Evolutionary conservation across 2,329 filamentous ascomycete species (phyloP).

Genomic region (Bipolaris victoriae): DNA sequence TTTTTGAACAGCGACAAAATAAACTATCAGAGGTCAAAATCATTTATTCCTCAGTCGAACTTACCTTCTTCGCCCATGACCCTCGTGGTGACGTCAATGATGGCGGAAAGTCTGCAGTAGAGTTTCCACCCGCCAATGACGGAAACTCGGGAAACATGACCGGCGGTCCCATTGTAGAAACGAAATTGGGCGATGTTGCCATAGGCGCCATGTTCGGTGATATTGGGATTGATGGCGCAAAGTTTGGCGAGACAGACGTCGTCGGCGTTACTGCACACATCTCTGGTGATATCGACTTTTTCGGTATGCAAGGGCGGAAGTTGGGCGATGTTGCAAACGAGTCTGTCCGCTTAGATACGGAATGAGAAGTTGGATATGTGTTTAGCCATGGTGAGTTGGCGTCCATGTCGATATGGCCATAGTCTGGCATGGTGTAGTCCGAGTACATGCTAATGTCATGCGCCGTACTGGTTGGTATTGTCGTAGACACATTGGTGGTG

Average conservation of each 20-base stretch:
- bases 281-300: slow-evolving; percentile 10
- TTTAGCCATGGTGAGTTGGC: slow-evolving; percentile 32
- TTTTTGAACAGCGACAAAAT: background rate
- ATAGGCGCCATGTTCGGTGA: slow-evolving; percentile 7
- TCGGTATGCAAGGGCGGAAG: slow-evolving; percentile 14
- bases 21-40: background rate
- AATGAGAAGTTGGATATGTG: slow-evolving; percentile 17
- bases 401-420: slow-evolving; percentile 34
- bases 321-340: slow-evolving; percentile 26
- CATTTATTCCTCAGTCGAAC: background rate
- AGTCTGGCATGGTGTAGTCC: slow-evolving; percentile 24
- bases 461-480: slow-evolving; percentile 8
- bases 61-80: background rate
- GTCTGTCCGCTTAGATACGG: slow-evolving; percentile 18
- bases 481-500: slow-evolving; percentile 15
- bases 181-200: slow-evolving; percentile 22
- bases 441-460: background rate
- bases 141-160: slow-evolving; percentile 2
- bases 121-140: background rate
- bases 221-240: background rate
- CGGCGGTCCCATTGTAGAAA: background rate
- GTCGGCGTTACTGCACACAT: background rate
- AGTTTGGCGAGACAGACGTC: slow-evolving; percentile 13
- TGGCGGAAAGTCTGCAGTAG: slow-evolving; percentile 10
- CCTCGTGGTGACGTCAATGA: background rate